Base-by-base conservation (phyloP, 371 early-diverging fungal genomes). In the Rhizopus delemar region DNA sequence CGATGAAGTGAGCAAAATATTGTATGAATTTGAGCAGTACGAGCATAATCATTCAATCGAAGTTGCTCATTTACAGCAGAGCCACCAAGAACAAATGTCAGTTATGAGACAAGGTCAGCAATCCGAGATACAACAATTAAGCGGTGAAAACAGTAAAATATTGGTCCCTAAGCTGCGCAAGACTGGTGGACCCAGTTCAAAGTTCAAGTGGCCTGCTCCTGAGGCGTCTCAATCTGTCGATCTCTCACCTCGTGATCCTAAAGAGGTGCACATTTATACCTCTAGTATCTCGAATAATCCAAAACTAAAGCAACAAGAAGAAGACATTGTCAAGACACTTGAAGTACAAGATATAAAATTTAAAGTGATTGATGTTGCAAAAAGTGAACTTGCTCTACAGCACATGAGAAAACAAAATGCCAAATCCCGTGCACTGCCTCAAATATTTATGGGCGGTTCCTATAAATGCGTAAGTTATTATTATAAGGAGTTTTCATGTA, bases 1-100 rank as follows among this genome's bases (percentile, higher is more conserved):
- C 46, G 74, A 74, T 55, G 80, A 80, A 46, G 68, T 80, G 12
- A 75, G 76, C 48, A 66, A 68, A 31, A 63, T 80, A 3, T 33
- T 80, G 34, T 71, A 69, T 13, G 80, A 80, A 39, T 80, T 80
- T 65, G 80, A 80, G 41, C 77, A 80, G 46, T 74, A 77, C 0
- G 75, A 80, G n/a, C 77, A 80, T 52, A 66, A 59, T 11, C 80
- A 80, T 52, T 63, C 74, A 0, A 60, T 68, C 2, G 66, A 79
- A 53, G 35, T 79, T 9, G 80, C 74, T 39, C 29, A 56, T 34
- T 36, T 79, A 29, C 69, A 74, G 28, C 60, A 70, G 35, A 74
- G 77, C 0, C 72, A 79, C 51, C 62, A 69, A 28, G 65, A 74
- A 9, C 76, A 76, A 53, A 51, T 76, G 6, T 68, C 74, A 0